phyloP scores from a whole-genome alignment of 2,329 filamentous ascomycete genomes.

The Hymenotorrendiella dingleyae region DNA sequence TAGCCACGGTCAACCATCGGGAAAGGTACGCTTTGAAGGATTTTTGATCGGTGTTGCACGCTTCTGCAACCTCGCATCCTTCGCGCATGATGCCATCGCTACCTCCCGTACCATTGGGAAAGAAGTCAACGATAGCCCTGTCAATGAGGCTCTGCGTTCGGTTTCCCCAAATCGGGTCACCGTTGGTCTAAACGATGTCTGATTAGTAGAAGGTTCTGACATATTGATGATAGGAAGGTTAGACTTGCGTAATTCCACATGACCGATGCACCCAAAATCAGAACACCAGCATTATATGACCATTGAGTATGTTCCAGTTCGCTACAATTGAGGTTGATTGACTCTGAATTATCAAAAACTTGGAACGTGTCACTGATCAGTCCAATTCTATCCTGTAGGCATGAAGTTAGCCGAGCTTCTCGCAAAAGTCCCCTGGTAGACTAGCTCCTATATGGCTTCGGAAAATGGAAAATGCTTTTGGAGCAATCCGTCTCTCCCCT shows the following conservation, averaged over 20 bases:
- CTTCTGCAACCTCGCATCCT: slow-evolving; percentile 46
- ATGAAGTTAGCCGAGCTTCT: too few species aligned
- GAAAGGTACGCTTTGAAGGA: slow-evolving; percentile 60
- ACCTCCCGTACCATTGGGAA: slow-evolving; percentile 37
- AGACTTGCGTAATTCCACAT: slow-evolving; percentile 57
- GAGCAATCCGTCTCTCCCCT: too few species aligned
- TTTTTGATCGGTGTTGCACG: slow-evolving; percentile 58
- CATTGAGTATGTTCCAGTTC: slow-evolving; percentile 56
- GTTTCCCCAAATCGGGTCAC: slow-evolving; percentile 48
- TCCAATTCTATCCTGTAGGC: slow-evolving; percentile 40
- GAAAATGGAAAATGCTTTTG: too few species aligned
- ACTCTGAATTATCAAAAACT: slow-evolving; percentile 56
- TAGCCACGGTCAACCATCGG: slow-evolving; percentile 56
- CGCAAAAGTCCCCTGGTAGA: too few species aligned
- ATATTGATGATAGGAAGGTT: slow-evolving; percentile 2
- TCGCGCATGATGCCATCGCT: slow-evolving; percentile 59
- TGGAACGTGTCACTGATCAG: slow-evolving; percentile 54
- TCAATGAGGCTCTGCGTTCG: slow-evolving; percentile 51
- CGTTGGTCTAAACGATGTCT: too few species aligned
- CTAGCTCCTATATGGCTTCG: too few species aligned
- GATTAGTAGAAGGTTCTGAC: background rate
- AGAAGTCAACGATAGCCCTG: slow-evolving; percentile 48
- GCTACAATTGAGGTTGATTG: slow-evolving; percentile 48
- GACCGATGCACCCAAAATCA: slow-evolving; percentile 58
- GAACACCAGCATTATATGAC: slow-evolving; percentile 62